Conservation (phyloP, 805 yeast genomes). For the Kazachstania bromeliacearum region DNA sequence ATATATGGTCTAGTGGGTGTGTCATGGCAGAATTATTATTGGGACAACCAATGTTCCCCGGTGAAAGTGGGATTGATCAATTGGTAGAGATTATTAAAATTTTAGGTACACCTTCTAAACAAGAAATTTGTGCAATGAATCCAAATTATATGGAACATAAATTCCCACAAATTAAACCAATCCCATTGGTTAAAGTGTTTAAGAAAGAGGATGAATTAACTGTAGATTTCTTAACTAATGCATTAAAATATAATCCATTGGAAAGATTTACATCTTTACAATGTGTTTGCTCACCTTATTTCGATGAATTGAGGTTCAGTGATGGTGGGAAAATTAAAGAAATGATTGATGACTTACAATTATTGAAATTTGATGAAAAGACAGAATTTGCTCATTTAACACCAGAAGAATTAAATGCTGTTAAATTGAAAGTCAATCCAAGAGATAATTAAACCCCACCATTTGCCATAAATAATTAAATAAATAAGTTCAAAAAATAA, state of each 20-base stretch:
- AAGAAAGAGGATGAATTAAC: conserved; percentile 40
- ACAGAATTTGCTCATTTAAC: conserved; percentile 24
- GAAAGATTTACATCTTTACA: conserved; percentile 49
- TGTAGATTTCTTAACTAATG: conserved; percentile 44
- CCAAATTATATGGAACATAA: conserved; percentile 96
- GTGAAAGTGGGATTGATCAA: conserved; percentile 96
- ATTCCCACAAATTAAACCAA: conserved; percentile 80
- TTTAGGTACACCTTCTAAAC: conserved; percentile 88
- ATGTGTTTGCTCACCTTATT: conserved; percentile 25
- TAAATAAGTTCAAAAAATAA: neutral
- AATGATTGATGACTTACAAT: conserved; percentile 11
- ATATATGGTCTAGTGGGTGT: conserved; percentile 96
- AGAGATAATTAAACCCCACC: conserved; percentile 1
- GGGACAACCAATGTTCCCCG: conserved; percentile 96
- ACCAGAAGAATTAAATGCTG: conserved; percentile 19
- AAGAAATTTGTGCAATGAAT: conserved; percentile 89
- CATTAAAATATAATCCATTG: conserved; percentile 60
- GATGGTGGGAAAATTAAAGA: conserved; percentile 11
- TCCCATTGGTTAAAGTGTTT: conserved; percentile 60
- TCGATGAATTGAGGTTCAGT: conserved; percentile 24
- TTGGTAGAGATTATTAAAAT: conserved; percentile 93
- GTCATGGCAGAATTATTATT: conserved; percentile 94
- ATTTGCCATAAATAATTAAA: neutral
- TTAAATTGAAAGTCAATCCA: conserved; percentile 14
- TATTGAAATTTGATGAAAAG: conserved; percentile 22